Percentiles rank a stretch among this genome's conserved stretches.
Conservation (phyloP, 345 rosid genomes). For the Iberis pinnata region DNA sequence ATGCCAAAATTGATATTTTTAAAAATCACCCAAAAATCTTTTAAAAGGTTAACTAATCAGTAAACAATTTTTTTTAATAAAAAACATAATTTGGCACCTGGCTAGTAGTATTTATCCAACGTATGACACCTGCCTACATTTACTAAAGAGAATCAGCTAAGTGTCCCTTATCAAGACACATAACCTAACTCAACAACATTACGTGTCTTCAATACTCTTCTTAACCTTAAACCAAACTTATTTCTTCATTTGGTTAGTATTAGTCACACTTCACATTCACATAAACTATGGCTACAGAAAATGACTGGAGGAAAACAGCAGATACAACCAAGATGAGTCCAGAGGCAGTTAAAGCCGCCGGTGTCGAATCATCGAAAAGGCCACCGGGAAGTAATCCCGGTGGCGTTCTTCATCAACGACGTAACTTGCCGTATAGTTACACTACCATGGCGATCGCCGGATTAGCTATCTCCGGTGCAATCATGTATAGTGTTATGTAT, state of each 20-base stretch:
- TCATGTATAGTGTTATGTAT: conserved; percentile 46
- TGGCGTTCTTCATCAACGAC: conserved; percentile 56
- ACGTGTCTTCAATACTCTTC: no score
- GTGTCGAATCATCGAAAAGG: conserved; percentile 45
- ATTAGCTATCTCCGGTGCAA: conserved; percentile 39
- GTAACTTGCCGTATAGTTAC: conserved; percentile 45
- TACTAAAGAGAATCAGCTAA: no score
- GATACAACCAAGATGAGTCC: conserved; percentile 67
- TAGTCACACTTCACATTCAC: not conserved
- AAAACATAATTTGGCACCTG: no score
- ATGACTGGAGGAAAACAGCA: conserved; percentile 49
- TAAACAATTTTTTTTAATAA: no score
- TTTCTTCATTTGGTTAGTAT: not conserved
- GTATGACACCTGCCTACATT: no score
- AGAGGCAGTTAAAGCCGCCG: conserved; percentile 48
- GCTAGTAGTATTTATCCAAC: no score
- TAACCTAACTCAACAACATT: no score
- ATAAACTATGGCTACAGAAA: conserved; percentile 33
- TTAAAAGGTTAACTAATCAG: no score
- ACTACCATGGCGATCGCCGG: conserved; percentile 49
- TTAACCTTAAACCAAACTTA: not conserved
- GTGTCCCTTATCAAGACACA: no score
- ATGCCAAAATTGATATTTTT: no score
- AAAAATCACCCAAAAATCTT: no score
- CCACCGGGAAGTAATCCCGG: conserved; percentile 59